A percentile compares a stretch with the other conserved stretches of the same genome.
Conservation (phyloP, 257 asterid species). For the Penstemon newberryi region DNA sequence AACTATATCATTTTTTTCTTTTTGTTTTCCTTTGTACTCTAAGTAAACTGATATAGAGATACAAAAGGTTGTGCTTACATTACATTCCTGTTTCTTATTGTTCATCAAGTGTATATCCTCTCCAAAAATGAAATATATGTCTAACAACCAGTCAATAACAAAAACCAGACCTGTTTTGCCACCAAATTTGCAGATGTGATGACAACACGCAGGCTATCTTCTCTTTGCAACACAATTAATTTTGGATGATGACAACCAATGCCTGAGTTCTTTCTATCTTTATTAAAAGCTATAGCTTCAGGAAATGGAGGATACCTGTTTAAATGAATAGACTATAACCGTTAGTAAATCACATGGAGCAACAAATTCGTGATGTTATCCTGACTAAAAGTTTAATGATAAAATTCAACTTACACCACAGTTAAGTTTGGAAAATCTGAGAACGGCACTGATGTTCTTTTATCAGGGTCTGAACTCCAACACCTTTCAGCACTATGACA, state of each 20-base stretch:
- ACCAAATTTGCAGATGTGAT: slow-evolving; percentile 90
- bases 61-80: neutral
- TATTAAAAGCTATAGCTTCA: slow-evolving; percentile 85
- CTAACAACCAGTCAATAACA: slow-evolving; percentile 20
- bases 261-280: slow-evolving; percentile 73
- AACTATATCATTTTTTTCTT: slow-evolving; percentile 4
- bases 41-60: neutral
- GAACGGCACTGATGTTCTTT: slow-evolving; percentile 61
- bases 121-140: slow-evolving; percentile 21
- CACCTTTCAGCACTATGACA: slow-evolving; percentile 80
- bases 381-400: no score
- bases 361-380: slow-evolving; percentile 24
- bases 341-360: slow-evolving; percentile 21
- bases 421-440: slow-evolving; percentile 70
- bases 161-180: slow-evolving; percentile 64
- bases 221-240: slow-evolving; percentile 76
- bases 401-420: slow-evolving; percentile 58
- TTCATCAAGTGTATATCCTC: slow-evolving; percentile 24
- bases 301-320: slow-evolving; percentile 87
- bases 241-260: slow-evolving; percentile 95
- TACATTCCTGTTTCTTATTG: slow-evolving; percentile 8
- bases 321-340: slow-evolving; percentile 30
- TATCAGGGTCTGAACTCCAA: slow-evolving; percentile 69
- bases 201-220: slow-evolving; percentile 70
- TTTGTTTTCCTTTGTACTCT: neutral